These are phyloP conservation scores for Gastrolobium bilobum DNA, from an alignment of 306 rosid species.

Conservation along the genomic window DNA sequence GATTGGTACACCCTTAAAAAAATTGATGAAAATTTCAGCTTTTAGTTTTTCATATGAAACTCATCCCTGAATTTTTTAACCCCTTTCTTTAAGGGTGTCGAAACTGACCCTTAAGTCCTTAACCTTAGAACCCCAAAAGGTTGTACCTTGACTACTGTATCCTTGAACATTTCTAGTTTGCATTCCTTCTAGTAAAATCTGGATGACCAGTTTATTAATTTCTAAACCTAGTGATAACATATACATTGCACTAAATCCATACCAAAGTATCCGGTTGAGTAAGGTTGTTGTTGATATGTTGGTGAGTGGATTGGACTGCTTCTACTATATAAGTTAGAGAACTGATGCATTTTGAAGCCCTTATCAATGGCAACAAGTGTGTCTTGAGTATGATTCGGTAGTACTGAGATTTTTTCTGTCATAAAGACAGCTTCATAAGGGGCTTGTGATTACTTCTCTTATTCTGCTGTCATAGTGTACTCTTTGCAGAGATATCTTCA, in stretches of 20 bases:
- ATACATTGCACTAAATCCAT: slow-evolving; percentile 25
- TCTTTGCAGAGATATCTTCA: neutral
- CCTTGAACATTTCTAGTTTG: slow-evolving; percentile 12
- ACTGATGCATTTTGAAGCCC: neutral
- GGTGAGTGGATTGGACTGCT: neutral
- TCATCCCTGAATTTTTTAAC: neutral
- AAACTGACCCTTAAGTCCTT: neutral
- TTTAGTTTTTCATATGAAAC: neutral
- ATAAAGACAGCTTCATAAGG: neutral
- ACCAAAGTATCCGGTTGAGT: neutral
- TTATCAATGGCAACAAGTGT: slow-evolving; percentile 4
- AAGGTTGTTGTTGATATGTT: slow-evolving; percentile 17
- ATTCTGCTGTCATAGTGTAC: slow-evolving; percentile 2
- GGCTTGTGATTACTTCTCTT: slow-evolving; percentile 5
- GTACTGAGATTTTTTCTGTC: neutral
- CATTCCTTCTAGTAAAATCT: neutral
- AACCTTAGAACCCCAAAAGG: neutral
- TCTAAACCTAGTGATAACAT: neutral
- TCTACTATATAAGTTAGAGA: slow-evolving; percentile 10
- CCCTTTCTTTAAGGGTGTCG: neutral
- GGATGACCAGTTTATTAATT: neutral
- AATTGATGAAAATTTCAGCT: neutral
- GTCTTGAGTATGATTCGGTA: slow-evolving; percentile 22
- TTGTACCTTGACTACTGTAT: slow-evolving; percentile 8
- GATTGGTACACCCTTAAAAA: neutral